These are phyloP conservation scores for Naganishia onofrii DNA, from an alignment of 768 basidiomycete genomes.

Conservation along the genomic window DNA sequence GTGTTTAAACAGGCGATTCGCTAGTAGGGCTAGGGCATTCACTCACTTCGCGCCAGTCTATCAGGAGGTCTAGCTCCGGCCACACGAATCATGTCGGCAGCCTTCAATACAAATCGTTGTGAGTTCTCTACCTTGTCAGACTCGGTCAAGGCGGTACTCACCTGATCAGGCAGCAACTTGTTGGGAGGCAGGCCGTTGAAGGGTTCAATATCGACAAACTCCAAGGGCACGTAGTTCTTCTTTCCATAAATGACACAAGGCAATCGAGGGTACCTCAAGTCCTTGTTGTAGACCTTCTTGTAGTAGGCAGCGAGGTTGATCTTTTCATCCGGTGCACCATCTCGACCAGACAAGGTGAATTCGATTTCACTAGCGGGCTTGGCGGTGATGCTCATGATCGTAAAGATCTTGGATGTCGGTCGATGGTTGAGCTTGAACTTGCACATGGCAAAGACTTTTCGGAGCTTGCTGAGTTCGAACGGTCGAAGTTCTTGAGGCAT, in stretches of 20 bases:
- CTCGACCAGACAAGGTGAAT: slow-evolving; percentile 41
- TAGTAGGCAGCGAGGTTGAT: slow-evolving; percentile 43
- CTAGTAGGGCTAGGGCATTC: slow-evolving; percentile 19
- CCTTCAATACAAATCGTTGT: too few relatives aligned
- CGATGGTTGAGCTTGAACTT: slow-evolving; percentile 48
- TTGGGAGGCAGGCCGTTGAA: slow-evolving; percentile 48
- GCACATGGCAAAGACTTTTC: slow-evolving; percentile 42
- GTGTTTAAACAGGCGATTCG: not conserved
- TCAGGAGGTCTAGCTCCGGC: slow-evolving; percentile 48
- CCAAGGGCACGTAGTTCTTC: slow-evolving; percentile 49
- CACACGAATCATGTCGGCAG: slow-evolving; percentile 47
- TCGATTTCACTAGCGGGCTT: slow-evolving; percentile 40
- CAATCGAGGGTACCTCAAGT: slow-evolving; percentile 44
- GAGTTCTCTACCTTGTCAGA: too few relatives aligned
- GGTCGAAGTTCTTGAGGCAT: slow-evolving; percentile 22
- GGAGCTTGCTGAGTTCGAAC: slow-evolving; percentile 40
- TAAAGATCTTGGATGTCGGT: slow-evolving; percentile 37
- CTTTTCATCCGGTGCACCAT: slow-evolving; percentile 38
- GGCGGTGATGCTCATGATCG: slow-evolving; percentile 41
- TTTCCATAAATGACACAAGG: slow-evolving; percentile 43
- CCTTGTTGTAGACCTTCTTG: slow-evolving; percentile 35
- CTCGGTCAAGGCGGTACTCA: too few relatives aligned
- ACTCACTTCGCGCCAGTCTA: slow-evolving; percentile 36
- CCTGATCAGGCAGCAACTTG: slow-evolving; percentile 43
- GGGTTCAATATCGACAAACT: slow-evolving; percentile 44